These are phyloP conservation scores for Annulohypoxylon bovei DNA, from an alignment of 495 filamentous ascomycete species.

Conservation along the genomic window DNA sequence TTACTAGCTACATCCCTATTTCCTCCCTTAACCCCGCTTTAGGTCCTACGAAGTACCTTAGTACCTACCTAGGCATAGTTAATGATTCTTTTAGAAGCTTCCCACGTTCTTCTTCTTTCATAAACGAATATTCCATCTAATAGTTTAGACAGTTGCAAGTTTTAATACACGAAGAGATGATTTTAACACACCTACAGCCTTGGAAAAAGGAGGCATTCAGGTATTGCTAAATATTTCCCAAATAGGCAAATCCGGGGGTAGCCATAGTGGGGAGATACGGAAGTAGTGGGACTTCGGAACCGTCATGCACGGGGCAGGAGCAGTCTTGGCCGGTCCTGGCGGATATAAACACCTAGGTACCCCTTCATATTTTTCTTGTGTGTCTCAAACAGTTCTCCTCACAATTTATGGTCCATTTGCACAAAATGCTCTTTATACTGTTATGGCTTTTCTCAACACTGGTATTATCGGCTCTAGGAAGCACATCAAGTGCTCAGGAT, in stretches of 20 bases:
- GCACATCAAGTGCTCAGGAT: not conserved
- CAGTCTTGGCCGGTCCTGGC: no score
- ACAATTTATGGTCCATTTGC: not conserved
- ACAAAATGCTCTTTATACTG: not conserved
- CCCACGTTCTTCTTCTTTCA: no score
- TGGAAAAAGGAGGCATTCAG: not conserved
- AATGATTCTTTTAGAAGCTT: not conserved
- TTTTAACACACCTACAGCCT: no score
- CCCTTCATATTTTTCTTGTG: not conserved
- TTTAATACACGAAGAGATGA: no score
- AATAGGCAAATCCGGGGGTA: not conserved
- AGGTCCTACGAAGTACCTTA: not conserved
- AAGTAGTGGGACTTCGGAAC: not conserved
- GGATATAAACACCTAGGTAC: not conserved
- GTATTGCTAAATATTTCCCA: not conserved
- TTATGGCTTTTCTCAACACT: constrained; percentile 1
- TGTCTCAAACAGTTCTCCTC: not conserved
- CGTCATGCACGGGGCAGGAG: not conserved
- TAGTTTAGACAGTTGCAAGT: no score
- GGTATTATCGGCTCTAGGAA: not conserved
- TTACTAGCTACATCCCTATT: not conserved
- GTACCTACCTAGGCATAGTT: no score
- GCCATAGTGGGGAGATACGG: not conserved
- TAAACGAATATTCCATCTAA: not conserved
- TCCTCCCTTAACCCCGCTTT: not conserved